Base-by-base conservation (phyloP, 2,329 filamentous ascomycete species). In the Talaromyces sp. region DNA sequence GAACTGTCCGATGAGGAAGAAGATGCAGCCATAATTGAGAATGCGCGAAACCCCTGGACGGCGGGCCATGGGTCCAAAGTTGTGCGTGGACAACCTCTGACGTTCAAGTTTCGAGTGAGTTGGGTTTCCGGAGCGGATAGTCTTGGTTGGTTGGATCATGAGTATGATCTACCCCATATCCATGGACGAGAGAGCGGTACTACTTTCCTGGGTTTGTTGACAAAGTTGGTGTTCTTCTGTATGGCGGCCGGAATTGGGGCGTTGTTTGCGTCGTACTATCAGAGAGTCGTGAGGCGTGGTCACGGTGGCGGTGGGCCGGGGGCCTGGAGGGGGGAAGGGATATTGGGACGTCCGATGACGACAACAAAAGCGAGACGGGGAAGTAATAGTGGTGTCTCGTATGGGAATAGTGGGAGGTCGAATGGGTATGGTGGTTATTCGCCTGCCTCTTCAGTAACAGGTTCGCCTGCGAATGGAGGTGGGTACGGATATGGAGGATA, bases 71-170 rank as follows among this genome's bases (percentile, higher is more conserved):
- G 80, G 4, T 81, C 82, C 0, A 88, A 88, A 71, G 85, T 97
- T 57, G 87, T 97, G 37, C 96, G 97, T 68, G 93, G 94, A 13
- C 93, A 98, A 76, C 86, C 90, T 5, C 77, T 98, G 65, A 89
- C 91, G 0, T 82, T 98, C 70, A 84, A 83, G 52, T 91, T 98
- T 72, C 90, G 87, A 47, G 89, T 98, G 14, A 83, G 92, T 52
- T 98, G 95, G 95, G 68, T 81, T 58, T 73, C 81, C 61, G 76
- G 80, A 7, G 75, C 75, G n/a, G 71, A 74, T 41, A 73, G 76
- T 1, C 74, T 77, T 66, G 73, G 74, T 14, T 75, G 78, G 74
- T 19, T 75, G 75, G 73, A 75, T 72, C 35, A 66, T 72, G 57
- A 63, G 67, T 6, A 68, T 67, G 37, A 59, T 45, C 48, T 64